A percentile compares a stretch with the other conserved stretches of the same genome.
Conservation (phyloP, 2,329 filamentous ascomycete species). For the Alternaria panax region DNA sequence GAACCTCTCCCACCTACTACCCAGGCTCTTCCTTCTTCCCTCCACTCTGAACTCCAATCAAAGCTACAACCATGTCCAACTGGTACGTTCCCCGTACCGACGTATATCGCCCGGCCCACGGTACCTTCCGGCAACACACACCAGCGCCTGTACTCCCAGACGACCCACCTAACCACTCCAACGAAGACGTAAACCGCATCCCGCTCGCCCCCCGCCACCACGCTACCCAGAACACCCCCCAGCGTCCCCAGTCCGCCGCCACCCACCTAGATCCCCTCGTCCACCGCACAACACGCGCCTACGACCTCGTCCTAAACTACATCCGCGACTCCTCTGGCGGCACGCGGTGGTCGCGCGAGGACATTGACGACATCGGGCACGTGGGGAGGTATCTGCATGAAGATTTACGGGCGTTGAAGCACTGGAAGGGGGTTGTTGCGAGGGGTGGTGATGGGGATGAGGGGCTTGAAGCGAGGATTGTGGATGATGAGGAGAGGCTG, state of each 20-base stretch:
- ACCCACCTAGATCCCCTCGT: slow-evolving; percentile 19
- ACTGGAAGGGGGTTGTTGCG: not conserved
- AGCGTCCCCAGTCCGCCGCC: slow-evolving; percentile 16
- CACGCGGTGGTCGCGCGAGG: slow-evolving; percentile 23
- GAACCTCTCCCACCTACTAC: not conserved
- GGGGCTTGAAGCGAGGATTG: not conserved
- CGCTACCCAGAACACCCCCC: not conserved
- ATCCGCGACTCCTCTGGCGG: slow-evolving; percentile 22
- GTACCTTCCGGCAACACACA: not conserved
- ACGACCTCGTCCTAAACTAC: slow-evolving; percentile 30
- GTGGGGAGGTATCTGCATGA: slow-evolving; percentile 20
- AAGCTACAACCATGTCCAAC: not conserved
- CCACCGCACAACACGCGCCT: slow-evolving; percentile 25
- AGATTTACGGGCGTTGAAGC: slow-evolving; percentile 14
- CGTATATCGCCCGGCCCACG: not conserved
- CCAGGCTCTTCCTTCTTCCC: not conserved
- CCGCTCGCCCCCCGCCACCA: not conserved
- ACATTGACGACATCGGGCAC: slow-evolving; percentile 17
- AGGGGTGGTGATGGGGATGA: not conserved
- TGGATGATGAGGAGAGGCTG: not conserved
- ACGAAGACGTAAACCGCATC: not conserved
- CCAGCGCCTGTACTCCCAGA: no score
- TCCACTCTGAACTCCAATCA: not conserved
- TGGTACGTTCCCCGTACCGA: not conserved
- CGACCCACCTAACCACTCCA: not conserved